phyloP scores from a whole-genome alignment of 768 basidiomycete genomes.

The Amanita exitialis region DNA sequence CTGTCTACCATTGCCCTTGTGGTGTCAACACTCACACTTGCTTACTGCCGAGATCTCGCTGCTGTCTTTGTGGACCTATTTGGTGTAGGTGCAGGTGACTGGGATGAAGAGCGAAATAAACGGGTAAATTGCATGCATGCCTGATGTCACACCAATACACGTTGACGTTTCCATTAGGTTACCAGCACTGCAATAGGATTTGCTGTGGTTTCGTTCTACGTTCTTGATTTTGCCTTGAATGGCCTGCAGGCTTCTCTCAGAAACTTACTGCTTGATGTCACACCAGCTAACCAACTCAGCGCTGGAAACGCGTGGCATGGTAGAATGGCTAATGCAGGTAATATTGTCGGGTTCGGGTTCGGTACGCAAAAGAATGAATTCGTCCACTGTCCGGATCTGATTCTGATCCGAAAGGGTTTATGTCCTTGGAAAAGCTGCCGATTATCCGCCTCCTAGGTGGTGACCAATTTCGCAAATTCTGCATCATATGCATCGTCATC shows the following conservation, averaged over 20 bases:
- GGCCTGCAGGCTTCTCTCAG: slow-evolving; percentile 87
- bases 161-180: slow-evolving; percentile 29
- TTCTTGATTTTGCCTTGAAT: slow-evolving; percentile 96
- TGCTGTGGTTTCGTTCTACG: slow-evolving; percentile 84
- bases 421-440: slow-evolving; percentile 77
- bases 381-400: slow-evolving; percentile 7
- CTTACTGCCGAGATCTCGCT: slow-evolving; percentile 73
- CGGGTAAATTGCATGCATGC: slow-evolving; percentile 31
- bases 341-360: slow-evolving; percentile 90
- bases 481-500: slow-evolving; percentile 72
- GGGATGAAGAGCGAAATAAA: slow-evolving; percentile 67
- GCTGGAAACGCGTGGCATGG: slow-evolving; percentile 98
- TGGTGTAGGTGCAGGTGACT: slow-evolving; percentile 70
- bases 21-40: slow-evolving; percentile 67
- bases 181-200: slow-evolving; percentile 69
- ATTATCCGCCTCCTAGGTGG: slow-evolving; percentile 77
- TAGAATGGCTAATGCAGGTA: slow-evolving; percentile 93
- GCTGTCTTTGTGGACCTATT: slow-evolving; percentile 67
- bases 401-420: slow-evolving; percentile 45
- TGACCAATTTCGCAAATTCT: slow-evolving; percentile 93
- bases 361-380: slow-evolving; percentile 34
- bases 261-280: slow-evolving; percentile 88
- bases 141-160: neutral
- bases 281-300: slow-evolving; percentile 82
- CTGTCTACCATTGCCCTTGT: slow-evolving; percentile 77